Conservation (phyloP, 345 rosid species). For the Eucalyptus marginata region DNA sequence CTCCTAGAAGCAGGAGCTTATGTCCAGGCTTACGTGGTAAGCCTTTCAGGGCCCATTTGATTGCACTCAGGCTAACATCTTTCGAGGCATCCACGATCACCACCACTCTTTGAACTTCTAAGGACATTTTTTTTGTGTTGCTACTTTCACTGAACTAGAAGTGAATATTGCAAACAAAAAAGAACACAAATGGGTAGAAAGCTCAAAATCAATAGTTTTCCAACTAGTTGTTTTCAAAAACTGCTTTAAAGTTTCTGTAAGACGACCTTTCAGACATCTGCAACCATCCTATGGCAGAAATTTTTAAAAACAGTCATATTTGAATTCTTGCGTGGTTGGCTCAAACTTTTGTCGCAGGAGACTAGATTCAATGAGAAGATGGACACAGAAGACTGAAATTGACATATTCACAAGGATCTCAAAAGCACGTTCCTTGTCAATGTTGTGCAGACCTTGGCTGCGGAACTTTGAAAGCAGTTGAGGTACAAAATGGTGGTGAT, state of each 20-base stretch:
- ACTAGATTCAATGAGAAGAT: background rate
- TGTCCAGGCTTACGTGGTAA: constrained; percentile 35
- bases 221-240: background rate
- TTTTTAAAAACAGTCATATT: background rate
- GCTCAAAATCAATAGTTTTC: background rate
- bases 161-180: background rate
- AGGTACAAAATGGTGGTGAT: constrained; percentile 2
- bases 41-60: constrained; percentile 6
- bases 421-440: background rate
- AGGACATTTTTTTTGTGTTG: constrained; percentile 9
- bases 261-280: background rate
- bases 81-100: constrained; percentile 33
- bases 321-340: background rate
- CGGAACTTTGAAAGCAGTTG: background rate
- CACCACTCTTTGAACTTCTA: constrained; percentile 21
- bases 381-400: background rate
- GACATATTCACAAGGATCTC: background rate
- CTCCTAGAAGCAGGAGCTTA: constrained; percentile 20
- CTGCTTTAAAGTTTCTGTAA: background rate
- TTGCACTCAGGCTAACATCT: constrained; percentile 19
- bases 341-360: background rate
- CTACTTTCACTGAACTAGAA: background rate
- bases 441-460: background rate
- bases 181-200: background rate
- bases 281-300: background rate